Conservation (phyloP, 2,329 filamentous ascomycete species). For the Harringtonia aguacate region DNA sequence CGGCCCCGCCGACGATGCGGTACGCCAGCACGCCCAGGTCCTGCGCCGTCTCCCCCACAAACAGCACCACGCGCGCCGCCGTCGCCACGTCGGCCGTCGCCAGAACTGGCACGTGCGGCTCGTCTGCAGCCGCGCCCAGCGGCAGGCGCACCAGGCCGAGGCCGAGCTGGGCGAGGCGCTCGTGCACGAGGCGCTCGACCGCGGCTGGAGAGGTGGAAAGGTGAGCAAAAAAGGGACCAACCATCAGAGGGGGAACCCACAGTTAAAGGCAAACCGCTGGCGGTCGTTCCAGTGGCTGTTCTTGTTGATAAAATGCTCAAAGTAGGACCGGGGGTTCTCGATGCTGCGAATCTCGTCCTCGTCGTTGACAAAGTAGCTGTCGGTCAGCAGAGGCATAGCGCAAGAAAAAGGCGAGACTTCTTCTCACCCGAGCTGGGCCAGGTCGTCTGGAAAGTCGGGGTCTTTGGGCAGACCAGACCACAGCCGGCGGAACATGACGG, state of each 20-base stretch:
- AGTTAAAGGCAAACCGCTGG: slow-evolving; percentile 63
- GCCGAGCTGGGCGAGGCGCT: slow-evolving; percentile 51
- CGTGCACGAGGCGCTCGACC: slow-evolving; percentile 46
- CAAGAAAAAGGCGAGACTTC: neutral
- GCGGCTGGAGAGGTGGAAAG: slow-evolving; percentile 36
- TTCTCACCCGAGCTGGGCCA: slow-evolving; percentile 62
- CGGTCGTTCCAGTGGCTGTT: slow-evolving; percentile 69
- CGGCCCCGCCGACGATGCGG: slow-evolving; percentile 49
- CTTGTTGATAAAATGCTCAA: slow-evolving; percentile 62
- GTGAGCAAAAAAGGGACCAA: neutral
- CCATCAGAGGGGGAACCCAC: slow-evolving; percentile 35
- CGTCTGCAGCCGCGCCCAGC: slow-evolving; percentile 27
- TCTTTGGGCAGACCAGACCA: slow-evolving; percentile 62
- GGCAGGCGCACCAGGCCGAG: slow-evolving; percentile 54
- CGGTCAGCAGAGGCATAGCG: slow-evolving; percentile 1
- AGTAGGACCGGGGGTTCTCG: slow-evolving; percentile 55
- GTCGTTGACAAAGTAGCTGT: slow-evolving; percentile 68
- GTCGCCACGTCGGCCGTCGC: slow-evolving; percentile 38
- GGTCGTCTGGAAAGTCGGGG: slow-evolving; percentile 50
- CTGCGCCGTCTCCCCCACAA: slow-evolving; percentile 63
- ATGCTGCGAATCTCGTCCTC: slow-evolving; percentile 65
- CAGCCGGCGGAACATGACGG: slow-evolving; percentile 65
- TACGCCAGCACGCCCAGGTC: slow-evolving; percentile 68
- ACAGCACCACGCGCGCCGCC: slow-evolving; percentile 55
- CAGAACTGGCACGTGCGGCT: slow-evolving; percentile 61